Conservation (phyloP, 345 rosid species). For the Eucalyptus regnans region DNA sequence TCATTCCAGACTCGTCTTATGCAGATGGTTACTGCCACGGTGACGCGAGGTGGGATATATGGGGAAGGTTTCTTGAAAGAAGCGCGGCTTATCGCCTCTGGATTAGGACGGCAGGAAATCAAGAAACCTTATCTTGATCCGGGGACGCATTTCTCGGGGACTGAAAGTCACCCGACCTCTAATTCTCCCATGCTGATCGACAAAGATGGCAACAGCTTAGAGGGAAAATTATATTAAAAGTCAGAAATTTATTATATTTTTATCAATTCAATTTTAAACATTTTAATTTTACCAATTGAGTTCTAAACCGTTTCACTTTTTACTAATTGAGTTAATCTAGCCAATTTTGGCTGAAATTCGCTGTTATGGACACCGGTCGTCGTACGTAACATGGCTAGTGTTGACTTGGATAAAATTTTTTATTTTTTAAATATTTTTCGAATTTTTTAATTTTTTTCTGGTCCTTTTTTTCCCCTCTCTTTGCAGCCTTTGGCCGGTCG, state of each 20-base stretch:
- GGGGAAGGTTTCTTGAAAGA: background rate
- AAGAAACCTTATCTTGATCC: background rate
- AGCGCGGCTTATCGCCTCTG: background rate
- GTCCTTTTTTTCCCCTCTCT: too few relatives aligned
- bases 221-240: too few relatives aligned
- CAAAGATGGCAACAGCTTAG: too few relatives aligned
- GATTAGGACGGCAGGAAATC: background rate
- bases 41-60: background rate
- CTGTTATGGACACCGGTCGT: too few relatives aligned
- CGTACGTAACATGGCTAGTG: too few relatives aligned
- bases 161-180: too few relatives aligned
- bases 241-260: accelerated
- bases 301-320: accelerated
- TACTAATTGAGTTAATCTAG: accelerated
- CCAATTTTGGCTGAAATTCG: accelerated
- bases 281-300: too few relatives aligned
- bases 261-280: accelerated
- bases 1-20: background rate
- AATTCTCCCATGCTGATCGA: too few relatives aligned
- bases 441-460: too few relatives aligned
- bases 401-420: too few relatives aligned
- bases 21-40: background rate
- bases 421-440: accelerated
- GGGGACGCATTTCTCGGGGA: too few relatives aligned
- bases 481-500: accelerated